phyloP scores from a whole-genome alignment of 73 alveolate species.

The Paramecium sexaurelia region DNA sequence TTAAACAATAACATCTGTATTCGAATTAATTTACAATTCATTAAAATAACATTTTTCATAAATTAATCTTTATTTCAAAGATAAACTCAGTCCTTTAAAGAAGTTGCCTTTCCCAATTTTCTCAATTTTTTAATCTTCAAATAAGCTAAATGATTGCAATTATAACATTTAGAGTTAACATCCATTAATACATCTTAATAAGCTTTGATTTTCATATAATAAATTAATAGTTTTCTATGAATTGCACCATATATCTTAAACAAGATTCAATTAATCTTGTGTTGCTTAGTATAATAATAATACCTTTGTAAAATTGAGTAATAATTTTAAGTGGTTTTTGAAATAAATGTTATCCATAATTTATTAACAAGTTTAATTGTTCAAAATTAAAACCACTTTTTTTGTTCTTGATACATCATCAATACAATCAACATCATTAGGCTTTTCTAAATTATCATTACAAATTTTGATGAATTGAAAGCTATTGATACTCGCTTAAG shows the following conservation, averaged over 20 bases:
- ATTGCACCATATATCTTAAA: background rate
- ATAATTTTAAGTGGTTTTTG: background rate
- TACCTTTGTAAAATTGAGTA: background rate
- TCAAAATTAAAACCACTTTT: background rate
- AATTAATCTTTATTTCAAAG: background rate
- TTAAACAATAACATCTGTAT: background rate
- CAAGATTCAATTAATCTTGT: background rate
- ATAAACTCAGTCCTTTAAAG: background rate
- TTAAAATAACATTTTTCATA: slow-evolving; percentile 8
- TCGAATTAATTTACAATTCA: background rate
- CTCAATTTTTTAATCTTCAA: background rate
- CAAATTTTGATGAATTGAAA: background rate
- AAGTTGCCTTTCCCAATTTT: background rate
- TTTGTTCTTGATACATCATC: background rate
- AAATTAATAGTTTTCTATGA: background rate
- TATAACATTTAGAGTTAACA: background rate
- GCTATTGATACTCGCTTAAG: background rate
- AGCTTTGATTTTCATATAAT: slow-evolving; percentile 20
- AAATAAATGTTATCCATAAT: background rate
- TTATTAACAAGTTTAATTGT: background rate
- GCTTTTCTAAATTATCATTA: background rate
- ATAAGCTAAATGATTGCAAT: background rate
- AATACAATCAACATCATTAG: background rate
- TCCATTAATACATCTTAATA: background rate
- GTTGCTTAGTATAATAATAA: slow-evolving; percentile 2